Conservation (phyloP, 148 eudicot genomes). For the Vaccinium darrowii region DNA sequence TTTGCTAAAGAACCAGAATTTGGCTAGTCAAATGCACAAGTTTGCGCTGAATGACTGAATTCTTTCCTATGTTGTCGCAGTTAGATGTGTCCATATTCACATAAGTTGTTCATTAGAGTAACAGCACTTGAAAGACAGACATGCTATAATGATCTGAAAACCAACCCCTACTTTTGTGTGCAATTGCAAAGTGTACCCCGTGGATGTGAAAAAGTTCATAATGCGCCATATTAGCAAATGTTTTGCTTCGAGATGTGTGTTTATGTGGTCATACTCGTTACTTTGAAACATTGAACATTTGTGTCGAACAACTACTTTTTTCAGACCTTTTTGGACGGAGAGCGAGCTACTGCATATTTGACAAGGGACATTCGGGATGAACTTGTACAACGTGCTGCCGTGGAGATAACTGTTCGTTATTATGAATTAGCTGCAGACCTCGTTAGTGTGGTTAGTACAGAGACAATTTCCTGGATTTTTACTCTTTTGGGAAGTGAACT, state of each 20-base stretch:
- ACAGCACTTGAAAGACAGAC: not conserved
- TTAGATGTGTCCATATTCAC: not conserved
- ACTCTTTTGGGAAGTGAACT: not conserved
- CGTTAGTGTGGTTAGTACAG: conserved; percentile 61
- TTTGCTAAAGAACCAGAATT: not conserved
- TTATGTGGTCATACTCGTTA: not conserved
- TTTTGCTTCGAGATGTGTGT: not conserved
- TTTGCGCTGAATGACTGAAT: not conserved
- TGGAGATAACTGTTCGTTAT: conserved; percentile 71
- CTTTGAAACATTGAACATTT: not conserved
- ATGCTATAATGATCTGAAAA: not conserved
- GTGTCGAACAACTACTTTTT: not conserved
- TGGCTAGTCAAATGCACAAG: not conserved
- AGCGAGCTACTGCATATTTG: conserved; percentile 57
- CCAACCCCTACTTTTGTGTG: not conserved
- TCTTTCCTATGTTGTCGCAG: not conserved
- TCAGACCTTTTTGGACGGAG: conserved; percentile 82
- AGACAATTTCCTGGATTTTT: not conserved
- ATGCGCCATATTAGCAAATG: not conserved
- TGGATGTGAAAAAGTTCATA: not conserved
- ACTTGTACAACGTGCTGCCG: conserved; percentile 58
- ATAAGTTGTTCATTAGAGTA: not conserved
- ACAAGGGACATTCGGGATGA: conserved; percentile 53
- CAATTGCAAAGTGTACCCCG: not conserved
- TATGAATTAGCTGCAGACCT: conserved; percentile 68